Evolutionary conservation across 805 yeast species (phyloP), one percentile per base, ranked within the genome.

Genomic region (Candida mattraensis): DNA sequence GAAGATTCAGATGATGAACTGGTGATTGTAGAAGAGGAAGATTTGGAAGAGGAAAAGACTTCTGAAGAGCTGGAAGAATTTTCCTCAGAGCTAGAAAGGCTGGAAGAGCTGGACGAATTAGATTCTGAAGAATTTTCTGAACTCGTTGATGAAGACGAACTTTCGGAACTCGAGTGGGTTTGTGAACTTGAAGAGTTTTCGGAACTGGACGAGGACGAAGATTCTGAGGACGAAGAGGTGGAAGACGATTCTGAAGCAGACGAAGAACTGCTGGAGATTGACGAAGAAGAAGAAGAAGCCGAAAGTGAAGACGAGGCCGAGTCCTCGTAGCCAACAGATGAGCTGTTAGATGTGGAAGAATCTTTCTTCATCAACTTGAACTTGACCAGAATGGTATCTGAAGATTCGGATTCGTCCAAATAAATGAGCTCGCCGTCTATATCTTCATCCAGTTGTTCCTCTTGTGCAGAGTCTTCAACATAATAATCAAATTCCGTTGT

Each of bases 1-100:
- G 48, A 20, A 9, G 43, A 22, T 1, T 39, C 21, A 5, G 39
- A 16, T 7, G 48, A 17, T 15, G 43, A 35, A 5, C 38, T 20
- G 14, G 22, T 11, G 7, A 40, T 33, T 5, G 42, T 26, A 6
- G 42, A 31, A 0, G 38, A 15, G 17, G 44, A 22, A 3, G 45
- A 33, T 5, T 35, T 20, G n/a, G 46, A 24, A 14, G 41, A 35
- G 5, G 37, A 13, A 3, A 46, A 31, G 4, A 37, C 23, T 21
- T 42, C 30, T 5, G 38, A 27, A 3, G 45, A 26, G n/a, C n/a
- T n/a, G n/a, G 44, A 33, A 15, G 43, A 22, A 7, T 11, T 20
- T 20, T 7, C 11, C 11, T 18, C 23, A n/a, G 31, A 28, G 3
- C 24, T 24, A 16, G 20, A 3, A 14, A 24, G 14, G 18, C 20